phyloP scores from a whole-genome alignment of 129 eudicot species.

The Logfia minima region DNA sequence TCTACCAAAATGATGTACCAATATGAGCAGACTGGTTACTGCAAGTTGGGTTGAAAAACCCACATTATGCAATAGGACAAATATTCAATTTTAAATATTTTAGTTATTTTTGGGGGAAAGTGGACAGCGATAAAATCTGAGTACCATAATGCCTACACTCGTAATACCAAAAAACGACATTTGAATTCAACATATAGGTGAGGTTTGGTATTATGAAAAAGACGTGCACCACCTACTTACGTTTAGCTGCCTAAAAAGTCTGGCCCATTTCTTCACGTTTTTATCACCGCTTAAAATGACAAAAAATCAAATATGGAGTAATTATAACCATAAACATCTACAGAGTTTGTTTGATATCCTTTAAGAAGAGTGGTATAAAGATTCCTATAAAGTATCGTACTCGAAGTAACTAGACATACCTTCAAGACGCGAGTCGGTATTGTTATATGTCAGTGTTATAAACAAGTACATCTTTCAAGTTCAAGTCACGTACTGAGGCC shows the following conservation, averaged over 20 bases:
- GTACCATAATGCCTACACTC: constrained; percentile 6
- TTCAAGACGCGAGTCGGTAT: no score
- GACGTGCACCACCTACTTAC: not conserved
- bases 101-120: not conserved
- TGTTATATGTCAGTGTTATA: no score
- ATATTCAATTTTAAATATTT: not conserved
- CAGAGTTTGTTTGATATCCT: no score
- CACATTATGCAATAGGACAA: not conserved
- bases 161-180: not conserved
- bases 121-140: not conserved
- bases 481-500: no score
- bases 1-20: no score
- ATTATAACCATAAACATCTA: no score
- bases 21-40: no score
- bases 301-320: not conserved
- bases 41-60: no score
- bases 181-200: not conserved
- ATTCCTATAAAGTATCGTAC: no score
- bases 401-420: no score
- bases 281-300: not conserved
- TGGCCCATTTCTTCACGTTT: not conserved
- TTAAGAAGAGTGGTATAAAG: no score
- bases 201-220: not conserved
- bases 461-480: no score
- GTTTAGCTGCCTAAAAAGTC: not conserved